Evolutionary conservation across 2,329 filamentous ascomycete genomes (phyloP).

Genomic region (Arthroderma sp.): DNA sequence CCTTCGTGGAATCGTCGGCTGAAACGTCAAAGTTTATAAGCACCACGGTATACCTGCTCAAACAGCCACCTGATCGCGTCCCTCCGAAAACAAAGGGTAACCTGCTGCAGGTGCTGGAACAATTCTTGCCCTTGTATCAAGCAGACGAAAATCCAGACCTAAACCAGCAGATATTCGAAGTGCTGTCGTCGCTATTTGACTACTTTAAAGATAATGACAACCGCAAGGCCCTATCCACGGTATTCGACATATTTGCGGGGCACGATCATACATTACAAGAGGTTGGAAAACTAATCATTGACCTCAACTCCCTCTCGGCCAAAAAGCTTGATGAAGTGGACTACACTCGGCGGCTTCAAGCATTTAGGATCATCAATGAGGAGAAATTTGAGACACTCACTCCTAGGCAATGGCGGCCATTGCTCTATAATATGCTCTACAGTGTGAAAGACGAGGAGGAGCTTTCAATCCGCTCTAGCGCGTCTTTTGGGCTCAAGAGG

Average conservation of each 20-base stretch:
- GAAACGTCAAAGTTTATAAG: conserved; percentile 64
- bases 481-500: conserved; percentile 63
- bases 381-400: conserved; percentile 47
- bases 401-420: conserved; percentile 67
- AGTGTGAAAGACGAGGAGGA: conserved; percentile 79
- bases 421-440: conserved; percentile 81
- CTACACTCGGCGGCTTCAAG: conserved; percentile 66
- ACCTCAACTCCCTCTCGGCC: conserved; percentile 66
- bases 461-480: conserved; percentile 70
- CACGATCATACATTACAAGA: conserved; percentile 48
- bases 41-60: conserved; percentile 67
- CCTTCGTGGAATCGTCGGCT: conserved; percentile 49
- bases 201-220: conserved; percentile 77
- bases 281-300: conserved; percentile 57
- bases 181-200: conserved; percentile 69
- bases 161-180: conserved; percentile 54
- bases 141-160: conserved; percentile 44
- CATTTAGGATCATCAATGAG: conserved; percentile 60
- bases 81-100: conserved; percentile 71
- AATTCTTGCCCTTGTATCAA: conserved; percentile 58
- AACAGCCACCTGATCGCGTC: conserved; percentile 72
- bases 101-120: conserved; percentile 65
- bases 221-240: conserved; percentile 58
- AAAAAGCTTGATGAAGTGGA: conserved; percentile 72
- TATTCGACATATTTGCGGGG: conserved; percentile 57